A percentile compares a stretch with the other conserved stretches of the same genome.
phyloP scores from a whole-genome alignment of 495 filamentous ascomycete species.

The Penicillium coffeae region DNA sequence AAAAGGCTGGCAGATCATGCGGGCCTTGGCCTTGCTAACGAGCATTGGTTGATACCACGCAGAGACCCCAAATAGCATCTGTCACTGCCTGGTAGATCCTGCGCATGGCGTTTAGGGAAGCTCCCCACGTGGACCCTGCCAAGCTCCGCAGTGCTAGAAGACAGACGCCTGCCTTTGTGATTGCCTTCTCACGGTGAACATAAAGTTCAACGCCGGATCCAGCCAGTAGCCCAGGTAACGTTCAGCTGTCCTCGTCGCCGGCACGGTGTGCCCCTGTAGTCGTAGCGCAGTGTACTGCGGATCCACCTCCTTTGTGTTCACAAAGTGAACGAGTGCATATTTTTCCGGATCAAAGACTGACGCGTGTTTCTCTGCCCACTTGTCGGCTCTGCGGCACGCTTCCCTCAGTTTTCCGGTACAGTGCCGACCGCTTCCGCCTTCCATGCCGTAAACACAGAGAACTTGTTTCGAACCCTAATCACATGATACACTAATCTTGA shows the following conservation, averaged over 20 bases:
- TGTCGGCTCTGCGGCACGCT: background rate
- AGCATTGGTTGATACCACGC: constrained; percentile 14
- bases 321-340: constrained; percentile 9
- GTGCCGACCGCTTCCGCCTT: no score
- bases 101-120: constrained; percentile 4
- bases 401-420: background rate
- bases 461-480: no score
- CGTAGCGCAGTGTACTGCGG: no score
- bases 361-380: constrained; percentile 11
- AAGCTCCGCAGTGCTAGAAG: constrained; percentile 11
- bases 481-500: no score
- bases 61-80: constrained; percentile 14
- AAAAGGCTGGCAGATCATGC: background rate
- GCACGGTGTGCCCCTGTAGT: no score
- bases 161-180: constrained; percentile 8
- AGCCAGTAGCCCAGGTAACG: constrained; percentile 18
- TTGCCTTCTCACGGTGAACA: constrained; percentile 1
- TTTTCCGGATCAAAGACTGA: constrained; percentile 15
- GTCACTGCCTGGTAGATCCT: constrained; percentile 17
- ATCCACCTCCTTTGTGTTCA: background rate
- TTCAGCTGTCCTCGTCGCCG: no score
- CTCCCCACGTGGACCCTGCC: constrained; percentile 12
- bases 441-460: no score
- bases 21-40: no score
- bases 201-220: constrained; percentile 13